phyloP scores from a whole-genome alignment of 2,329 filamentous ascomycete genomes.

The Pseudopyricularia cyperi region DNA sequence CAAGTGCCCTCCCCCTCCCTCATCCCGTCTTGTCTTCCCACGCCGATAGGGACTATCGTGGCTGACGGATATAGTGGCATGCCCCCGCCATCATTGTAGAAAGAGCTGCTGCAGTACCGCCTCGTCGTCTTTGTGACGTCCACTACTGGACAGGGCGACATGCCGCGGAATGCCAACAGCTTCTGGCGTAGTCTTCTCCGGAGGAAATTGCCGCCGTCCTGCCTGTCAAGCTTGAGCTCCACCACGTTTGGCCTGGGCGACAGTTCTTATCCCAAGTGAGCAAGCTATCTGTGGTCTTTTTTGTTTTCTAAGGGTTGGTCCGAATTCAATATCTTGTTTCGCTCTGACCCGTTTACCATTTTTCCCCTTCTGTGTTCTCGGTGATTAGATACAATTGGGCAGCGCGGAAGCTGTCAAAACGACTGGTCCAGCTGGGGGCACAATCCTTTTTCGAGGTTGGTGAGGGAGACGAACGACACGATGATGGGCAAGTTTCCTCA shows the following conservation, averaged over 20 bases:
- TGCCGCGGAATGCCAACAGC: constrained; percentile 66
- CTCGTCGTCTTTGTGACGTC: constrained; percentile 73
- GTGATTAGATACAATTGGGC: constrained; percentile 97
- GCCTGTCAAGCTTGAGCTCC: constrained; percentile 57
- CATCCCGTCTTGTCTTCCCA: no score
- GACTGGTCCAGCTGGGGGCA: constrained; percentile 73
- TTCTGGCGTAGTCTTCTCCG: constrained; percentile 82
- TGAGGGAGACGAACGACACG: constrained; percentile 87
- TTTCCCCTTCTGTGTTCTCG: no score
- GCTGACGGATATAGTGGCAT: neutral
- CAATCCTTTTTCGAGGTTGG: constrained; percentile 62
- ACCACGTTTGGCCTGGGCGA: constrained; percentile 87
- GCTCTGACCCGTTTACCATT: neutral
- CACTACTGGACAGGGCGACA: constrained; percentile 88
- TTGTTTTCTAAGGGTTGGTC: no score
- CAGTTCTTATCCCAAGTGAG: constrained; percentile 78
- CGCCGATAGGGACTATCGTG: constrained; percentile 2
- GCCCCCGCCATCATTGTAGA: constrained; percentile 19
- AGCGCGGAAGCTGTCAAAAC: constrained; percentile 73
- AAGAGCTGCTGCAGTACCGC: constrained; percentile 32
- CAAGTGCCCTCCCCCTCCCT: constrained; percentile 28
- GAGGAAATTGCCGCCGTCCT: constrained; percentile 61
- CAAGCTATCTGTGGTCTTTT: no score
- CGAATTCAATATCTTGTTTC: no score
- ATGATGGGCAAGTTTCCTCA: constrained; percentile 58